A percentile compares a stretch with the other conserved stretches of the same genome.
These are phyloP conservation scores for Grosmannia serpens DNA, from an alignment of 2,329 filamentous ascomycete species.

Conservation along the genomic window DNA sequence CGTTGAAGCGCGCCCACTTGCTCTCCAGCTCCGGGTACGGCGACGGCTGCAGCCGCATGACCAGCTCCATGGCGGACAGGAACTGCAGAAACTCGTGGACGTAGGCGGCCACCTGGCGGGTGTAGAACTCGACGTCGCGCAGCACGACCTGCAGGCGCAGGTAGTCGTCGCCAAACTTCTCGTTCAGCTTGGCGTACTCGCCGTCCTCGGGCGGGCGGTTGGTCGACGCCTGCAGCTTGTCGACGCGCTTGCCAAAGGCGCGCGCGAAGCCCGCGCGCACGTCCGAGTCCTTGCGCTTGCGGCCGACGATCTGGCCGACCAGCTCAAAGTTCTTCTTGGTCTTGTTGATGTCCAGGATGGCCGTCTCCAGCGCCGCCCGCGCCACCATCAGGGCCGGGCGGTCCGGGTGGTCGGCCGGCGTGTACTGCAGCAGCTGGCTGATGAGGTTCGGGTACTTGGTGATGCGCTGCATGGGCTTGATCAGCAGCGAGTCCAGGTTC, in stretches of 20 bases:
- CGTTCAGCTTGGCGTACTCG: conserved; percentile 67
- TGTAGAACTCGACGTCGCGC: conserved; percentile 87
- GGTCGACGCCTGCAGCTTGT: conserved; percentile 62
- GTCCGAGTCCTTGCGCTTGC: conserved; percentile 82
- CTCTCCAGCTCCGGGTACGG: conserved; percentile 76
- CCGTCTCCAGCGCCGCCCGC: conserved; percentile 45
- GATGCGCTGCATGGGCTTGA: conserved; percentile 92
- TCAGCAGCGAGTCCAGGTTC: conserved; percentile 90
- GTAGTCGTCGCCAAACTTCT: conserved; percentile 86
- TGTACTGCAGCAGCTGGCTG: conserved; percentile 66
- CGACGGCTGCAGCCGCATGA: conserved; percentile 61
- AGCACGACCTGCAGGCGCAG: conserved; percentile 85
- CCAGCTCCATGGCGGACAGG: conserved; percentile 69
- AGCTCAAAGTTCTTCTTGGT: conserved; percentile 91
- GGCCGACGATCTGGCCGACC: conserved; percentile 75
- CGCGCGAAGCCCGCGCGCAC: conserved; percentile 75
- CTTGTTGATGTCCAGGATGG: conserved; percentile 82
- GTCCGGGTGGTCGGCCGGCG: conserved; percentile 75
- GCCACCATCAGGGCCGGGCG: conserved; percentile 48
- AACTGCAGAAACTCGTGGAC: conserved; percentile 74
- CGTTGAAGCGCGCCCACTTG: conserved; percentile 87
- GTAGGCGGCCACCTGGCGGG: conserved; percentile 67
- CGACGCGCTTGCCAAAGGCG: conserved; percentile 78
- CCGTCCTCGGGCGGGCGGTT: conserved; percentile 61
- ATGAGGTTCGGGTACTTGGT: conserved; percentile 88